A percentile compares a stretch with the other conserved stretches of the same genome.
Conservation (phyloP, 768 basidiomycete genomes). For the Suillus clintonianus region DNA sequence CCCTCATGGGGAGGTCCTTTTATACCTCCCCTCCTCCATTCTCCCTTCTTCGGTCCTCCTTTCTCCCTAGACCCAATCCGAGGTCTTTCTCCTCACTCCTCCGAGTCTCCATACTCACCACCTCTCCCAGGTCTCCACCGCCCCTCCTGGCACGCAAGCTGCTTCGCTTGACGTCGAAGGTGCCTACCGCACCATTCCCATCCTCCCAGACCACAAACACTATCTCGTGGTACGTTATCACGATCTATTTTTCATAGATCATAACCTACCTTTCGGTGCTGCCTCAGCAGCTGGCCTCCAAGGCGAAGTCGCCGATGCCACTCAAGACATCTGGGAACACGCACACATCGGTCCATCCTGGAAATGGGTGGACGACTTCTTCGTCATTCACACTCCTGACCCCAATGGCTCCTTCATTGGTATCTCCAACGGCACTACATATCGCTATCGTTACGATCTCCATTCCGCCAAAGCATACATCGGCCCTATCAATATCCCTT, state of each 20-base stretch:
- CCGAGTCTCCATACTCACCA: too few species aligned
- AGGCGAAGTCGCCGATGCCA: conserved; percentile 17
- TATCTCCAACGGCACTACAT: not conserved
- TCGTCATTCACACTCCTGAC: too few species aligned
- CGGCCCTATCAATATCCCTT: conserved; percentile 21
- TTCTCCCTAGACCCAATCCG: too few species aligned
- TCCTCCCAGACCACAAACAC: not conserved
- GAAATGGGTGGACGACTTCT: too few species aligned
- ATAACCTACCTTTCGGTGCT: not conserved
- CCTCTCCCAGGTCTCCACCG: too few species aligned
- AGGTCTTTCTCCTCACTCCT: too few species aligned
- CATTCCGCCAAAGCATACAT: not conserved
- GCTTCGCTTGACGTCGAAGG: too few species aligned
- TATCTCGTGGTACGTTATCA: conserved; percentile 6
- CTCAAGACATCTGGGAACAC: conserved; percentile 24
- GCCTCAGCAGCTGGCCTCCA: conserved; percentile 5
- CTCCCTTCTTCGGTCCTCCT: too few species aligned
- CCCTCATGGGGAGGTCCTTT: too few species aligned
- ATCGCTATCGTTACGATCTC: conserved; percentile 1
- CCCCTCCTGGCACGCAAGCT: too few species aligned
- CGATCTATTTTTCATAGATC: conserved; percentile 8
- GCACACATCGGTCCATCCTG: conserved; percentile 15
- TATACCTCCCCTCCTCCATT: too few species aligned
- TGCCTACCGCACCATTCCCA: not conserved
- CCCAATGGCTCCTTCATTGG: not conserved